phyloP scores from a whole-genome alignment of 768 basidiomycete genomes.

The Trametes villosa region DNA sequence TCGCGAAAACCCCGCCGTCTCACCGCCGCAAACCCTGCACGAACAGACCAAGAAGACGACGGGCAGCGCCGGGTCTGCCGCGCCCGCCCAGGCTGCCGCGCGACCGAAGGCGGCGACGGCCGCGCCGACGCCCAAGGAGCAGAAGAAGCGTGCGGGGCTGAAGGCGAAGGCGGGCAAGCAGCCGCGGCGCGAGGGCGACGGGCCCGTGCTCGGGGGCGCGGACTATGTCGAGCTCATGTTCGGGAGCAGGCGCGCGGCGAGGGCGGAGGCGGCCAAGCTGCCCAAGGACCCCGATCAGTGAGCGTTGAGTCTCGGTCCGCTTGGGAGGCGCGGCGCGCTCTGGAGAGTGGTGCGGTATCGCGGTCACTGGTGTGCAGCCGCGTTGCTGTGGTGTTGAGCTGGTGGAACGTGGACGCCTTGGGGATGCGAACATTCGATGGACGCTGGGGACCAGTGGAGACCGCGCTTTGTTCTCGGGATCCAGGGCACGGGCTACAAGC shows the following conservation, averaged over 20 bases:
- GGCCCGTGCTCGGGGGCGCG: slow-evolving; percentile 66
- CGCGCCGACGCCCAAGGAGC: slow-evolving; percentile 30
- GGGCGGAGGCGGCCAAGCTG: slow-evolving; percentile 67
- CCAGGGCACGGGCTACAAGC: no score
- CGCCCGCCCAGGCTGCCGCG: slow-evolving; percentile 6
- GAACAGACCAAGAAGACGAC: slow-evolving; percentile 33
- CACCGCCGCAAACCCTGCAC: neutral
- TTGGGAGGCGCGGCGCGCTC: no score
- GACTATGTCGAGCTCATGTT: slow-evolving; percentile 77
- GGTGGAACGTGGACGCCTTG: no score
- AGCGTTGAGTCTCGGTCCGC: neutral
- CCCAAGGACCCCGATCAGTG: slow-evolving; percentile 34
- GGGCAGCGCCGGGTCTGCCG: slow-evolving; percentile 9
- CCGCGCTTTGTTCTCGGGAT: no score
- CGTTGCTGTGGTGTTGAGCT: no score
- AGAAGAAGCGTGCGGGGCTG: slow-evolving; percentile 53
- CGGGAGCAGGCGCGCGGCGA: slow-evolving; percentile 71
- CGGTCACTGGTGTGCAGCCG: no score
- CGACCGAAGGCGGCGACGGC: slow-evolving; percentile 21
- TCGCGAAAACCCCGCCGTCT: neutral
- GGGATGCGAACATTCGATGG: no score
- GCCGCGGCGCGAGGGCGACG: slow-evolving; percentile 30
- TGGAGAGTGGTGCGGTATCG: no score
- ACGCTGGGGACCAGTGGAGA: no score
- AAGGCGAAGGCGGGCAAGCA: slow-evolving; percentile 47